Percentiles rank a stretch among this genome's conserved stretches.
Evolutionary conservation across 1,284 basidiomycete species (phyloP).

Genomic region (Cystobasidiaceae sp.): DNA sequence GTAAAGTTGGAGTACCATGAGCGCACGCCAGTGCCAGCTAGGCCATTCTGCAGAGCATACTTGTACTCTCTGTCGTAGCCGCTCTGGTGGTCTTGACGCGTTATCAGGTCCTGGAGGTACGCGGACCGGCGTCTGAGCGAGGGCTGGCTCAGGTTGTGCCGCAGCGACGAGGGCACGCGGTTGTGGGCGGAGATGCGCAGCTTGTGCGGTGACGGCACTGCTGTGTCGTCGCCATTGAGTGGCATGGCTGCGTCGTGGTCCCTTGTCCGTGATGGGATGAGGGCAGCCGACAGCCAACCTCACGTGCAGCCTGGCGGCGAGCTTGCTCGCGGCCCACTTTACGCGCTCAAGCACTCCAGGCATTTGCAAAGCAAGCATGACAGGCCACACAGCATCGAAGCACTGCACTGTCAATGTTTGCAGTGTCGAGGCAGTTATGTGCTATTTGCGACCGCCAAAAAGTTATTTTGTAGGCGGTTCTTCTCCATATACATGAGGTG

Average conservation of each 20-base stretch:
- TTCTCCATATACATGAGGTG: too few species aligned
- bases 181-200: not conserved
- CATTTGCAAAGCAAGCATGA: too few species aligned
- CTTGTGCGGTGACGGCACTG: not conserved
- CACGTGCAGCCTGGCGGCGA: too few species aligned
- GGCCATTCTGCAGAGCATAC: constrained; percentile 32
- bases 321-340: too few species aligned
- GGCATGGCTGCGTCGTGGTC: not conserved
- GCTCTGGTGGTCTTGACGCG: constrained; percentile 21
- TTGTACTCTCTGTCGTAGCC: constrained; percentile 41
- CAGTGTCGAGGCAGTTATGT: too few species aligned
- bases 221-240: not conserved
- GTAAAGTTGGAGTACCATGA: constrained; percentile 38
- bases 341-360: too few species aligned
- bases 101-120: constrained; percentile 31
- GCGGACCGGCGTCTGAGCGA: constrained; percentile 27
- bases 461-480: too few species aligned
- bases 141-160: constrained; percentile 10
- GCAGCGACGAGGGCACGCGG: not conserved
- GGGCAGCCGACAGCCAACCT: too few species aligned
- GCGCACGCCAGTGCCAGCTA: constrained; percentile 37
- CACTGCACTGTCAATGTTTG: too few species aligned
- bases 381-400: too few species aligned
- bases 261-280: too few species aligned
- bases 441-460: too few species aligned